Base-by-base conservation (phyloP, 306 rosid species). In the Comarum palustre region DNA sequence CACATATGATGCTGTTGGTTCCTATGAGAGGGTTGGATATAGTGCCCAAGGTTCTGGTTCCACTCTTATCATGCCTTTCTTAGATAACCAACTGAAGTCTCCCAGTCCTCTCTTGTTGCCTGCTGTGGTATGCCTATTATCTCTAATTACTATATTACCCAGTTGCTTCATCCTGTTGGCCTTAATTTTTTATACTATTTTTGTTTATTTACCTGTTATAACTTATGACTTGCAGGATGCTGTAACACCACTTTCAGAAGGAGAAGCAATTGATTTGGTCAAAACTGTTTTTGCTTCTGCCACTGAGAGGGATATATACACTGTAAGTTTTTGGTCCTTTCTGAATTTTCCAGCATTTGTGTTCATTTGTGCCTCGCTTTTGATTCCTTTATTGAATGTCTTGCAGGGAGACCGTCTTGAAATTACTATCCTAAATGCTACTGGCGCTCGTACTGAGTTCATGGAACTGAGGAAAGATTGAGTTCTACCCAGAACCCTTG, bases 1-100 rank as follows among this genome's bases (percentile, higher is more conserved):
- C 87, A 94, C 99, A 55, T 94, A 94, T 67, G 99, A 94, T 82
- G 99, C 97, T 83, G 99, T 94, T 82, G 99, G 99, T 73, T 94
- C 99, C 76, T 94, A 94, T 24, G 99, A 94, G 90, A 91, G 96
- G 81, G 99, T 94, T 71, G 99, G 99, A 59, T 94, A 91, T 77
- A 90, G 97, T 39, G 78, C 98, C 77, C 97, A 94, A 83, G 99
- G 99, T 58, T 91, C 99, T 20, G 99, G 99, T 73, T 91, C 96
- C 73, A 93, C 98, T 11, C 98, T 93, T 39, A 93, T 93, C 72
- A 93, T 73, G 73, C 98, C 97, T 48, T 91, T 90, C 62, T 79
- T 93, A 80, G 98, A 93, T 77, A 93, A 90, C 83, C 96, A 89
- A 71, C 85, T 93, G 62, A 90, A 93, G 87, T 86, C 98, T 66